phyloP scores from a whole-genome alignment of 2,329 filamentous ascomycete genomes.

The Neonectria sp. region DNA sequence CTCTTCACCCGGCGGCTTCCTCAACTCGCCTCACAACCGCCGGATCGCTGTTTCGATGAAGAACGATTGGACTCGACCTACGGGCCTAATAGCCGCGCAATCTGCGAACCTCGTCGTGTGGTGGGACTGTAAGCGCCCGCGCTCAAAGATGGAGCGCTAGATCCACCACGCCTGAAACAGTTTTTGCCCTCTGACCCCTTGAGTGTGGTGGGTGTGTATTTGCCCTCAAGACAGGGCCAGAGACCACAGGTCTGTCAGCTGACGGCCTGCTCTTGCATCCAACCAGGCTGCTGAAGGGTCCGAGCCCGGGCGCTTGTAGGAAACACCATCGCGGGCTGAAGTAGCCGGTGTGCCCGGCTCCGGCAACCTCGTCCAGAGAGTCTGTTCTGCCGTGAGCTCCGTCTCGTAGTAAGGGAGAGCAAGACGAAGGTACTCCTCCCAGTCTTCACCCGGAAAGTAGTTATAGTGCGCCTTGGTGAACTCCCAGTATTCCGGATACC shows the following conservation, averaged over 20 bases:
- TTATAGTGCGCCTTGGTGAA: conserved; percentile 49
- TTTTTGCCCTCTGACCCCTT: too few species aligned
- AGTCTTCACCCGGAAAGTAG: conserved; percentile 32
- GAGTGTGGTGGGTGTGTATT: too few species aligned
- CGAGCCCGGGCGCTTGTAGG: conserved; percentile 29
- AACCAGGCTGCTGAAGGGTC: conserved; percentile 42
- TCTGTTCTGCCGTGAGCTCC: conserved; percentile 44
- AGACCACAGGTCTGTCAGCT: conserved; percentile 40
- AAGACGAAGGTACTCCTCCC: conserved; percentile 39
- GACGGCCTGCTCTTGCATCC: conserved; percentile 37
- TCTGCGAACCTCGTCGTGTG: too few species aligned
- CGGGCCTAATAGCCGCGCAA: too few species aligned
- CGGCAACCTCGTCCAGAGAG: conserved; percentile 39
- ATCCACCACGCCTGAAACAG: too few species aligned
- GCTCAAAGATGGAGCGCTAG: too few species aligned
- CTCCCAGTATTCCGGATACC: conserved; percentile 54
- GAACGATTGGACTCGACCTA: too few species aligned
- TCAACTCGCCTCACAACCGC: too few species aligned
- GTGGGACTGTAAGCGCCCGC: too few species aligned
- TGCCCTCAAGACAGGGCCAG: conserved; percentile 27
- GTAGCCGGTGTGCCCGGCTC: conserved; percentile 38
- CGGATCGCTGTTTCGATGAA: too few species aligned
- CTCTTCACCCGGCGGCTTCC: too few species aligned
- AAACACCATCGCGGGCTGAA: conserved; percentile 31
- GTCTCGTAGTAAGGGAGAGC: conserved; percentile 42